Conservation (phyloP, 345 rosid species). For the Corchorus olitorius region DNA sequence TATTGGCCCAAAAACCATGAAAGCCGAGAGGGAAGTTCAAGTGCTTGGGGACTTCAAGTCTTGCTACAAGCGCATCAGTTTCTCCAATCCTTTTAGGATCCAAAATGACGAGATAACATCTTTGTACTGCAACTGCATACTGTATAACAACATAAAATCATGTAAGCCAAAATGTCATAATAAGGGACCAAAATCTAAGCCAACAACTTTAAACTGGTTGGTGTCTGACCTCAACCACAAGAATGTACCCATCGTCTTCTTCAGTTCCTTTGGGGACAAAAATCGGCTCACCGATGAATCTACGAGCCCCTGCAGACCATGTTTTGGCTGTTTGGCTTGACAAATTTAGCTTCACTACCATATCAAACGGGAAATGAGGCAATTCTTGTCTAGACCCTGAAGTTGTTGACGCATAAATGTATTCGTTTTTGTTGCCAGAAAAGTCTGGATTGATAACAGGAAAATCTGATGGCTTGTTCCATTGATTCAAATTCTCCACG, state of each 20-base stretch:
- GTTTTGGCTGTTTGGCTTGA: slow-evolving; percentile 30
- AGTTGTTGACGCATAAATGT: slow-evolving; percentile 62
- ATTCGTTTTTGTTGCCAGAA: slow-evolving; percentile 58
- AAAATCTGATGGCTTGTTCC: slow-evolving; percentile 77
- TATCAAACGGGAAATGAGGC: slow-evolving; percentile 87
- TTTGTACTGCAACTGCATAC: slow-evolving; percentile 88
- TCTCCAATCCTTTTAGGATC: slow-evolving; percentile 77
- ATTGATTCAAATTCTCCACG: slow-evolving; percentile 50
- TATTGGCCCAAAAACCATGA: slow-evolving; percentile 81
- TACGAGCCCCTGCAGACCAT: slow-evolving; percentile 71
- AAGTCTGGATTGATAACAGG: slow-evolving; percentile 60
- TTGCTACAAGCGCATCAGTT: slow-evolving; percentile 59
- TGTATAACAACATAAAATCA: slow-evolving; percentile 28
- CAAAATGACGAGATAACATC: slow-evolving; percentile 76
- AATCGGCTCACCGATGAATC: slow-evolving; percentile 85
- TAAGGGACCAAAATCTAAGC: background rate
- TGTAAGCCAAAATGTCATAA: background rate
- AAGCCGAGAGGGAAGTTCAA: slow-evolving; percentile 86
- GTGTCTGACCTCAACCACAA: slow-evolving; percentile 73
- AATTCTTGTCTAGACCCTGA: slow-evolving; percentile 64
- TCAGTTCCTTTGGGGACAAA: slow-evolving; percentile 56
- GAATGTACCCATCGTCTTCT: slow-evolving; percentile 81
- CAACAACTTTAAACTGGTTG: background rate
- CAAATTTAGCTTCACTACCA: slow-evolving; percentile 64
- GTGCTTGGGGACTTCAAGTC: slow-evolving; percentile 78